These are phyloP conservation scores for Neurospora sp. DNA, from an alignment of 495 filamentous ascomycete genomes.

Conservation along the genomic window DNA sequence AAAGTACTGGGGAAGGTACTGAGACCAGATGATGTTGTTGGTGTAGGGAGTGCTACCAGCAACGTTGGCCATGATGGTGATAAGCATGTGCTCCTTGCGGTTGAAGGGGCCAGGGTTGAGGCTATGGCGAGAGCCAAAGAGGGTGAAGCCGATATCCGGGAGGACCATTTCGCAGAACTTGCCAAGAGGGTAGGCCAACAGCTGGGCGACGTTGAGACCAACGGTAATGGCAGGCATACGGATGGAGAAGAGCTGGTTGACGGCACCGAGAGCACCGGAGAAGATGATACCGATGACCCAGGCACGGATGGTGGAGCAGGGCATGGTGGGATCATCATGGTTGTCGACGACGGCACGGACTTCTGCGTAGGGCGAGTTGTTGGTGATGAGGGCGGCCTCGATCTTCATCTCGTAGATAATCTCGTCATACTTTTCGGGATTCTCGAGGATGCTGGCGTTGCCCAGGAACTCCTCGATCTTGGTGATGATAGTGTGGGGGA, in stretches of 20 bases:
- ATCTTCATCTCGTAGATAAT: conserved; percentile 33
- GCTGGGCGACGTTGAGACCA: conserved; percentile 25
- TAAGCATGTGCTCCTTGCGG: conserved; percentile 40
- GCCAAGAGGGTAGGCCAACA: conserved; percentile 28
- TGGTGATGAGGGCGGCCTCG: conserved; percentile 30
- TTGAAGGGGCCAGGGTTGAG: conserved; percentile 41
- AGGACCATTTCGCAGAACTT: conserved; percentile 22
- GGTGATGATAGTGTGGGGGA: conserved; percentile 21
- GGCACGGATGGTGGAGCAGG: conserved; percentile 25
- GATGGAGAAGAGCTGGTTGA: conserved; percentile 31
- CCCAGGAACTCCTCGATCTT: conserved; percentile 26
- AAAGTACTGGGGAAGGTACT: conserved; percentile 27
- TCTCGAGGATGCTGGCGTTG: conserved; percentile 17
- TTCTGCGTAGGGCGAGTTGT: conserved; percentile 35
- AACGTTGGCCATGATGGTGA: conserved; percentile 34
- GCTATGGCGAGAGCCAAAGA: conserved; percentile 23
- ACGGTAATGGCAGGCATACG: conserved; percentile 24
- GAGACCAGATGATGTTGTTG: conserved; percentile 32
- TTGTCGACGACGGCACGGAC: conserved; percentile 39
- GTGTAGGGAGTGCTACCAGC: conserved; percentile 22
- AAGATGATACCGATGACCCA: conserved; percentile 29
- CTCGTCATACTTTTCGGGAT: conserved; percentile 20
- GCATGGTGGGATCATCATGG: conserved; percentile 25
- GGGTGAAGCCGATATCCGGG: conserved; percentile 28
- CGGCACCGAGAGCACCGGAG: conserved; percentile 20